Conservation (phyloP, 148 eudicot species). For the Chenopodium quinoa region DNA sequence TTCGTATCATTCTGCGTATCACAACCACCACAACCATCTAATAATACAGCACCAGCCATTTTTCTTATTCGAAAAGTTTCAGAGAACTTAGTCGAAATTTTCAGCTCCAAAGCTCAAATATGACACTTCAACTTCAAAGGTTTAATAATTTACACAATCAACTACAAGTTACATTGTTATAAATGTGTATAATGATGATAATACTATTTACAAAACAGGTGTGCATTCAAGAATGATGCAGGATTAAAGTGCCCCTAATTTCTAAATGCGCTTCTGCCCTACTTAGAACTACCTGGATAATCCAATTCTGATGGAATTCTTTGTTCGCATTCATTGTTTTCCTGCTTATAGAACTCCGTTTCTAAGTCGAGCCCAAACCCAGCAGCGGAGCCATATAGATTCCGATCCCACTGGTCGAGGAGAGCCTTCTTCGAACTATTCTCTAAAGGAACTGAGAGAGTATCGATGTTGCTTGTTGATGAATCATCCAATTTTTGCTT, state of each 20-base stretch:
- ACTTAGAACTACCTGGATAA: constrained; percentile 23
- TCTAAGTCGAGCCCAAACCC: constrained; percentile 35
- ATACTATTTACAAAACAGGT: constrained; percentile 30
- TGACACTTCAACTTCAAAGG: constrained; percentile 18
- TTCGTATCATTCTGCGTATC: background rate
- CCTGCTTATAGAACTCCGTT: constrained; percentile 32
- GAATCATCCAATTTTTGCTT: constrained; percentile 46
- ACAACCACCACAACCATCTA: background rate
- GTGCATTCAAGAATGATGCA: constrained; percentile 13
- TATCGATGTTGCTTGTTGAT: constrained; percentile 19
- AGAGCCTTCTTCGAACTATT: constrained; percentile 24
- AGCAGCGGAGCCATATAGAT: constrained; percentile 25
- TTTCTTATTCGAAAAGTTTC: background rate
- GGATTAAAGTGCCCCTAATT: constrained; percentile 12
- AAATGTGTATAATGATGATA: constrained; percentile 9
- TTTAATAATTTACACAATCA: constrained; percentile 19
- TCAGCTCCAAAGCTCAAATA: background rate
- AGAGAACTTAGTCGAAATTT: background rate
- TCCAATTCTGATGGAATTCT: constrained; percentile 16
- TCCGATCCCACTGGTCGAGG: constrained; percentile 29
- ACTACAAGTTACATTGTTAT: constrained; percentile 29
- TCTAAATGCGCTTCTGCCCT: constrained; percentile 21
- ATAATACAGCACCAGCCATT: background rate
- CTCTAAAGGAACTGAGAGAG: constrained; percentile 14
- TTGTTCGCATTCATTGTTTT: constrained; percentile 22